Evolutionary conservation across 306 rosid genomes (phyloP), one percentile per base, ranked within the genome.

Genomic region (Acacia melanoxylon): DNA sequence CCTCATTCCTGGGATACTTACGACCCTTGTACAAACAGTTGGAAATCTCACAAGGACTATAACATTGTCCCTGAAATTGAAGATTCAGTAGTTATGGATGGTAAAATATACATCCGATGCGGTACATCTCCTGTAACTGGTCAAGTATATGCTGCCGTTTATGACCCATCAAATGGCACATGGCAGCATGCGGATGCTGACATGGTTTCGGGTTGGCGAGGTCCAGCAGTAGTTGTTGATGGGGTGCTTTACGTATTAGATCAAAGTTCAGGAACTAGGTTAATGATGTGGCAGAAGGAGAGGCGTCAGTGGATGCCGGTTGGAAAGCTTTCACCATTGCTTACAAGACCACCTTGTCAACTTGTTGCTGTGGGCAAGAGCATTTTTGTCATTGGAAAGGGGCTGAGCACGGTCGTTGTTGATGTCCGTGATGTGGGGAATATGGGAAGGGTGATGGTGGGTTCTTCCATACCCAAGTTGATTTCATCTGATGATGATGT

Each of bases 111-210:
- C 74, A 82, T 92, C 58, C 94, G 92, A 42, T 77, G 91, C 13
- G 79, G 89, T 46, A 88, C 85, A 48, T 80, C 87, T 77, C 79
- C 91, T 22, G 87, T 83, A 63, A 84, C 88, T 67, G 81, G 91
- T 78, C 87, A 87, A 66, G 88, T 80, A 27, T 79, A 85, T 67
- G 95, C 93, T 14, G 82, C 89, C n/a, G 92, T 87, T 74, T 95
- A 91, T 25, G 95, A 95, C 20, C 93, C 99, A 69, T 88, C 93
- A 15, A 93, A 86, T 27, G 89, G 88, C 66, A 88, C 83, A 2
- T 93, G 99, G 99, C 90, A 92, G 87, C 89, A 91, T 67, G 92
- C 92, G 15, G 93, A 95, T 73, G 74, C 89, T 45, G 94, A 95
- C 71, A 83, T 95, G 91, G 98, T 85, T 66, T 91, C 88, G 0